Base-by-base conservation (phyloP, 768 basidiomycete genomes). In the Paxillus ammoniavirescens region DNA sequence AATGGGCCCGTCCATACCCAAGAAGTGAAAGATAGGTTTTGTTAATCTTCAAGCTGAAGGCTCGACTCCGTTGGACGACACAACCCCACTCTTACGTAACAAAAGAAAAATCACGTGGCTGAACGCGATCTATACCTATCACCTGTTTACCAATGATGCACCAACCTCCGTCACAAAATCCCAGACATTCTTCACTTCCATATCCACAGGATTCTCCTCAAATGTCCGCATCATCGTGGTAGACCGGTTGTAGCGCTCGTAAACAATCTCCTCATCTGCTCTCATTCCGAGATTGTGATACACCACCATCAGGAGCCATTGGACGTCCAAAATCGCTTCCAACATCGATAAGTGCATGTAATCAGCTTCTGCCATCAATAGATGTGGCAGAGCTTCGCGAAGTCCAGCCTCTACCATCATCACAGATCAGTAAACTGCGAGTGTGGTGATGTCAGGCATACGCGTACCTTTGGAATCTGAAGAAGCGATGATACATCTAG, bases 1-100 rank as follows among this genome's bases (percentile, higher is more conserved):
- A 55, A 91, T 88, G 62, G 86, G 86, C 52, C 92, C 94, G 73
- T 96, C 94, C 93, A 93, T 93, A 54, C 65, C 69, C 64, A 30
- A 54, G 40, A 36, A 41, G 42, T 50, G 38, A 33, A 33, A 23
- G 38, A 52, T 45, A 52, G 51, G 57, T 47, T 21, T 26, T 26
- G 26, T 26, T 17, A 33, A 46, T 28, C 46, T 26, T 26, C 49
- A 50, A 37, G 42, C 50, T 21, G 2, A 21, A 21, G 21, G 21
- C 21, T 1, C 8, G 12, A 8, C 31, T 9, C 31, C 31, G 31
- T 26, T 23, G 48, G n/a, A 30, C 57, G 56, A 63, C 55, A 53
- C 44, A n/a, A 42, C 40, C 50, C 50, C n/a, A 36, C 36, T 26
- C 52, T 63, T 64, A 67, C 40, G 57, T 70, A 64, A 67, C 57